Percentiles rank a stretch among this genome's conserved stretches.
Conservation (phyloP, 2,329 filamentous ascomycete genomes). For the Cadophora luteo-olivacea region DNA sequence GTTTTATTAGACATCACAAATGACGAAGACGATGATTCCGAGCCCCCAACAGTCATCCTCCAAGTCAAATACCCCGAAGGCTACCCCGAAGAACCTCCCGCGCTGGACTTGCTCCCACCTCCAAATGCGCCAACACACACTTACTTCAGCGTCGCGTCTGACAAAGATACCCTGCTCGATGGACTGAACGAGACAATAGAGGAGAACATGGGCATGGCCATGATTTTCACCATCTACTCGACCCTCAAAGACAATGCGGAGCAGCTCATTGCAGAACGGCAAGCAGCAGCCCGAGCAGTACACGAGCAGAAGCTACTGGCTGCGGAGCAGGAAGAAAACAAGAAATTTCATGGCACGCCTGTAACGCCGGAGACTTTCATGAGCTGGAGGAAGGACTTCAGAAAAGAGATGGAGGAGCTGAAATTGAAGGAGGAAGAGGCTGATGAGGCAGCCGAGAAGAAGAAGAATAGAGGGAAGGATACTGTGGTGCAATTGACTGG, state of each 20-base stretch:
- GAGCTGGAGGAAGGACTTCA: slow-evolving; percentile 80
- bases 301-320: slow-evolving; percentile 61
- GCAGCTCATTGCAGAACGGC: slow-evolving; percentile 76
- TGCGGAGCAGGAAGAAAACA: slow-evolving; percentile 89
- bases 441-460: slow-evolving; percentile 81
- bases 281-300: slow-evolving; percentile 65
- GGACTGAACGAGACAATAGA: slow-evolving; percentile 77
- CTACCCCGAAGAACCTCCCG: slow-evolving; percentile 88
- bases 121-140: slow-evolving; percentile 73
- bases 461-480: slow-evolving; percentile 78
- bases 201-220: slow-evolving; percentile 95
- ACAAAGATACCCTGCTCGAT: slow-evolving; percentile 77
- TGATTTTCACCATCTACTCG: slow-evolving; percentile 92
- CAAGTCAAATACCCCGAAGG: slow-evolving; percentile 87
- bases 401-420: slow-evolving; percentile 80
- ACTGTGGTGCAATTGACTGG: slow-evolving; percentile 74
- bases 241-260: slow-evolving; percentile 92
- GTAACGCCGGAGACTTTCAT: slow-evolving; percentile 89
- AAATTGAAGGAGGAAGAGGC: slow-evolving; percentile 72
- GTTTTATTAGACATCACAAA: slow-evolving; percentile 81
- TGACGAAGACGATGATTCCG: slow-evolving; percentile 65
- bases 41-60: slow-evolving; percentile 77
- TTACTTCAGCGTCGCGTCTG: slow-evolving; percentile 79
- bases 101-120: slow-evolving; percentile 78
- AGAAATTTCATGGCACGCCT: slow-evolving; percentile 90